Evolutionary conservation across 768 basidiomycete species (phyloP).

Genomic region (Lactarius trivialis): DNA sequence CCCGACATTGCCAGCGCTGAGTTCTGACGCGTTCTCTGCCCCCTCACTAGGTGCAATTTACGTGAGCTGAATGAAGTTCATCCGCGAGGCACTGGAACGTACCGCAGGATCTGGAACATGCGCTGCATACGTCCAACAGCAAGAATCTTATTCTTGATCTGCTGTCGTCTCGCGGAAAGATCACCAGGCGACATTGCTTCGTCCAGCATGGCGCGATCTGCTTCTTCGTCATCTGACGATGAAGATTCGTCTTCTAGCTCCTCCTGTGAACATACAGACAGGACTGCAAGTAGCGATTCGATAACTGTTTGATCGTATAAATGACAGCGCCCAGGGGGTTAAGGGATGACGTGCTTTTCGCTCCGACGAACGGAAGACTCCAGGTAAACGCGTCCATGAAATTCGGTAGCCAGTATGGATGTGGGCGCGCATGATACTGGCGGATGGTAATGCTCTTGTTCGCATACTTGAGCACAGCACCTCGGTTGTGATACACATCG

Average conservation of each 20-base stretch:
- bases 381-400: conserved; percentile 99
- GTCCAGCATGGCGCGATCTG: neutral
- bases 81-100: conserved; percentile 26
- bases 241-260: conserved; percentile 72
- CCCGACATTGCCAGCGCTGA: conserved; percentile 35
- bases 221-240: conserved; percentile 43
- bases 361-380: conserved; percentile 96
- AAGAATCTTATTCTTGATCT: conserved; percentile 91
- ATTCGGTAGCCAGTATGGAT: conserved; percentile 94
- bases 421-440: conserved; percentile 39
- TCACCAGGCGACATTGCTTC: conserved; percentile 35
- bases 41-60: conserved; percentile 49
- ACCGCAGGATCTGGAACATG: conserved; percentile 87
- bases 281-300: conserved; percentile 95
- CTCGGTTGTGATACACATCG: conserved; percentile 94
- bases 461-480: conserved; percentile 93
- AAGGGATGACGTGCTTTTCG: conserved; percentile 69
- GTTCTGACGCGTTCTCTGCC: conserved; percentile 70
- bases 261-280: conserved; percentile 93
- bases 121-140: conserved; percentile 89
- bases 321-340: neutral
- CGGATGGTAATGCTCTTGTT: conserved; percentile 95
- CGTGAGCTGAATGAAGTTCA: neutral
- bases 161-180: conserved; percentile 50
- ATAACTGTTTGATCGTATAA: conserved; percentile 52